phyloP scores from a whole-genome alignment of 2,329 filamentous ascomycete species.

The Venturia nashicola region DNA sequence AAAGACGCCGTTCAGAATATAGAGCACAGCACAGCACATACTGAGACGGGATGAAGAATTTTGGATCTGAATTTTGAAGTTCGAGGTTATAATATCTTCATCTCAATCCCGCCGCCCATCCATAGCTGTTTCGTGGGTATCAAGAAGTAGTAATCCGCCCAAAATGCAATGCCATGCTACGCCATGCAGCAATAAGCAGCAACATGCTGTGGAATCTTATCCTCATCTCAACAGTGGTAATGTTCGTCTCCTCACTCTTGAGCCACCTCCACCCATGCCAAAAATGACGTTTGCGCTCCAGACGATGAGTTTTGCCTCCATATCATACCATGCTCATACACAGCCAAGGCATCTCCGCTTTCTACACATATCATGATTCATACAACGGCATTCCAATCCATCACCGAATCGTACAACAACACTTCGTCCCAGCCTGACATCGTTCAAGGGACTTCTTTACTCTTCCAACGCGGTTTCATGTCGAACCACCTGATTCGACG shows the following conservation, averaged over 20 bases:
- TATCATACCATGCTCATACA: background rate
- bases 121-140: background rate
- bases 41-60: too few species aligned
- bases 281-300: background rate
- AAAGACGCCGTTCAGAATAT: too few species aligned
- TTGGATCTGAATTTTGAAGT: too few species aligned
- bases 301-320: background rate
- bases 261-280: background rate
- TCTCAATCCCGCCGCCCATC: background rate
- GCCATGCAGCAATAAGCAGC: background rate
- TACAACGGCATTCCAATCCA: background rate
- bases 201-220: background rate
- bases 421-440: background rate
- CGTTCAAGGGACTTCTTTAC: background rate
- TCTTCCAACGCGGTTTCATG: background rate
- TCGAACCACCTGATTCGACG: background rate
- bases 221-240: too few species aligned
- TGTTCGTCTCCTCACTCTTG: background rate
- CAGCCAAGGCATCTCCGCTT: background rate
- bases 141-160: background rate
- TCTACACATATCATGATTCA: background rate
- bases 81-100: background rate
- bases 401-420: background rate
- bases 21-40: too few species aligned
- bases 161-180: background rate